phyloP scores from a whole-genome alignment of 441 rosid genomes.

The Populus hybrid region DNA sequence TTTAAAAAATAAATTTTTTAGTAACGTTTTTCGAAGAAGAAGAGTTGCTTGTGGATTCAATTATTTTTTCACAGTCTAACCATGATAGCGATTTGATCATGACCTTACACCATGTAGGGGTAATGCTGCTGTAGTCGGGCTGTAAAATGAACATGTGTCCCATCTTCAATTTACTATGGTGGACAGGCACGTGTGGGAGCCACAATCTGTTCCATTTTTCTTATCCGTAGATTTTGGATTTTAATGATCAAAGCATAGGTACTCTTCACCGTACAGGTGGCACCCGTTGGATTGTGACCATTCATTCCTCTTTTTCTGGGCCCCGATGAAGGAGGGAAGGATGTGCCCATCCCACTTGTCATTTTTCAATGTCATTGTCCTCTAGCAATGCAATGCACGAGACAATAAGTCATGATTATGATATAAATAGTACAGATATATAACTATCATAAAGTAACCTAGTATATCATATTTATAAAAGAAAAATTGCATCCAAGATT shows the following conservation, averaged over 20 bases:
- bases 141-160: conserved; percentile 3
- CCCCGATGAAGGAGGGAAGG: conserved; percentile 12
- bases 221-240: conserved; percentile 20
- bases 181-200: conserved; percentile 1
- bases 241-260: neutral
- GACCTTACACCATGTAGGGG: conserved; percentile 22
- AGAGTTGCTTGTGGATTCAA: too few species aligned
- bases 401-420: conserved; percentile 39
- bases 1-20: too few species aligned
- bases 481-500: too few species aligned
- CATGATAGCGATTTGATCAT: conserved; percentile 8
- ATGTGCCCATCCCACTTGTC: conserved; percentile 6
- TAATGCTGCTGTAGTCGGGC: conserved; percentile 11
- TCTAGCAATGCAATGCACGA: conserved; percentile 29
- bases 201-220: neutral
- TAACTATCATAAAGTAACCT: too few species aligned
- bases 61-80: too few species aligned
- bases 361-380: conserved; percentile 30
- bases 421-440: too few species aligned
- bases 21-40: too few species aligned
- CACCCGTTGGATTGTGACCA: conserved; percentile 25
- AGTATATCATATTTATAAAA: too few species aligned
- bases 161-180: neutral
- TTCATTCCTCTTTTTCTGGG: conserved; percentile 9
- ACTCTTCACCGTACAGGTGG: conserved; percentile 36